Evolutionary conservation across 2,329 filamentous ascomycete genomes (phyloP).

Genomic region (Ascosphaera aggregata): DNA sequence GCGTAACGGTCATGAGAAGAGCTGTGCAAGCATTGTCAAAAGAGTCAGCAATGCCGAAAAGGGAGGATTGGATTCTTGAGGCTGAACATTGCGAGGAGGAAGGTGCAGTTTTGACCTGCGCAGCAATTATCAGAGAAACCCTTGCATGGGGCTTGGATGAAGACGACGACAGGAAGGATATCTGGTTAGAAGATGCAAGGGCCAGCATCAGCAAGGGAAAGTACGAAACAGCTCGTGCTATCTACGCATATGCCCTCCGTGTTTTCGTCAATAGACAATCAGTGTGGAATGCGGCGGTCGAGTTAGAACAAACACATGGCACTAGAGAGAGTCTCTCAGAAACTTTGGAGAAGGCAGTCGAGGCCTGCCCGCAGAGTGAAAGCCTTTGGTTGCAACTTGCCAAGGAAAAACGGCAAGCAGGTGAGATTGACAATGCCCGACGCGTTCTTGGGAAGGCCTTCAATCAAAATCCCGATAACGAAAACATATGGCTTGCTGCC

Average conservation of each 20-base stretch:
- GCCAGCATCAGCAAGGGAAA: conserved; percentile 55
- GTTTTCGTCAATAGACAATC: conserved; percentile 75
- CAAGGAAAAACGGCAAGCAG: conserved; percentile 79
- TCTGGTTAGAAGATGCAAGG: conserved; percentile 87
- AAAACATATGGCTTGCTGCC: conserved; percentile 92
- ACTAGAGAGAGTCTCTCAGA: conserved; percentile 61
- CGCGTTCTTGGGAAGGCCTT: conserved; percentile 74
- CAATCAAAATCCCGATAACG: conserved; percentile 86
- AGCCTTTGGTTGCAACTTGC: conserved; percentile 91
- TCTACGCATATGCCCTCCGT: conserved; percentile 74
- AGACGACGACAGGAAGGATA: conserved; percentile 86
- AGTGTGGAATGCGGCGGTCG: conserved; percentile 74
- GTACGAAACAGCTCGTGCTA: conserved; percentile 79
- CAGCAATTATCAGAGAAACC: conserved; percentile 76
- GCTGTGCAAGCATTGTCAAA: conserved; percentile 71
- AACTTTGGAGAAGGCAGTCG: conserved; percentile 77
- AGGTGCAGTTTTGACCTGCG: conserved; percentile 65
- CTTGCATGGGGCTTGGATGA: conserved; percentile 85
- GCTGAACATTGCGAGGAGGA: conserved; percentile 91
- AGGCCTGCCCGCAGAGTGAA: conserved; percentile 77
- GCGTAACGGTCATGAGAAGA: conserved; percentile 84
- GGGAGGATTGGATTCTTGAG: conserved; percentile 90
- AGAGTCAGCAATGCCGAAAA: conserved; percentile 87
- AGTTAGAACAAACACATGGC: conserved; percentile 77
- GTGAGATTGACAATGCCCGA: conserved; percentile 68